Evolutionary conservation across 148 eudicot genomes (phyloP).

Genomic region (Fagopyrum esculentum): DNA sequence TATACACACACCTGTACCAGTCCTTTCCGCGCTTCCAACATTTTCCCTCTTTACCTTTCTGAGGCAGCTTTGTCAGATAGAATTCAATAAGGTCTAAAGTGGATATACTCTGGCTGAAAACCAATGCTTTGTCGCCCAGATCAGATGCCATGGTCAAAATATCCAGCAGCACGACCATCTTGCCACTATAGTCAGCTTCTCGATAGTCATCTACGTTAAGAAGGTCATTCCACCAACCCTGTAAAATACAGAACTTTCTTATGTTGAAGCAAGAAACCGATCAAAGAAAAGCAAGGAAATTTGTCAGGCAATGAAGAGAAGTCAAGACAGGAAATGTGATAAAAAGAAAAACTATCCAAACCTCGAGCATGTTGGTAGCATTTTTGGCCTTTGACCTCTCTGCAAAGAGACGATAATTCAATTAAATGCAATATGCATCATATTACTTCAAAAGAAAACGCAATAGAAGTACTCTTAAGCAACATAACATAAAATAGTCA

Average conservation of each 20-base stretch:
- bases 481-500: not conserved
- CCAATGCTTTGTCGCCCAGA: constrained; percentile 78
- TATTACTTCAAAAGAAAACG: not conserved
- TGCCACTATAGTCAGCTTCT: constrained; percentile 75
- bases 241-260: constrained; percentile 14
- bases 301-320: not conserved
- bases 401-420: constrained; percentile 20
- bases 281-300: not conserved
- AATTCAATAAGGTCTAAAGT: constrained; percentile 77
- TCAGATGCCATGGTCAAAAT: constrained; percentile 63
- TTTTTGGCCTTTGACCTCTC: constrained; percentile 49
- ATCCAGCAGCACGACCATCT: constrained; percentile 94
- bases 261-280: not conserved
- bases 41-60: constrained; percentile 54
- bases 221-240: constrained; percentile 98
- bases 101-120: constrained; percentile 86
- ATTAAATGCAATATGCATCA: not conserved
- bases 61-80: constrained; percentile 57
- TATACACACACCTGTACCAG: constrained; percentile 82
- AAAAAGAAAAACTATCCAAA: constrained; percentile 15
- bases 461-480: not conserved
- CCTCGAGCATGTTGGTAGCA: constrained; percentile 60
- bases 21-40: constrained; percentile 81
- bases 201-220: constrained; percentile 41
- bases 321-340: not conserved